These are phyloP conservation scores for Cutaneotrichosporon dermatis DNA, from an alignment of 1,284 basidiomycete species.

Conservation along the genomic window DNA sequence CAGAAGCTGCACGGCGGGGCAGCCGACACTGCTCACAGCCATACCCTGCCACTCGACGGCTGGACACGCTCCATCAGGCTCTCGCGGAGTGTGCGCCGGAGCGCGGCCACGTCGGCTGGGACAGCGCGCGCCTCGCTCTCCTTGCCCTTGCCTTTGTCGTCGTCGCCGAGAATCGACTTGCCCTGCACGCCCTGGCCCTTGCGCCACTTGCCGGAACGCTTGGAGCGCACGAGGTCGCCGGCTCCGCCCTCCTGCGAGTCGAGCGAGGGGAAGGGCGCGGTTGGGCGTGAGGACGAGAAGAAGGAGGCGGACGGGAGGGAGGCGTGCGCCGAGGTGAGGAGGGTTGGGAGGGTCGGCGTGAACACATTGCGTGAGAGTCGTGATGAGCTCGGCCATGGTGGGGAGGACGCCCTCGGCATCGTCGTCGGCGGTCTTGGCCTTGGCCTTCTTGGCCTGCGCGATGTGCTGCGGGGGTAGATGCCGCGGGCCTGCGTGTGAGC, in stretches of 20 bases:
- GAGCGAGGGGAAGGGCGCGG: slow-evolving; percentile 51
- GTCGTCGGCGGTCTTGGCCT: neutral
- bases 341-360: slow-evolving; percentile 58
- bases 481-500: slow-evolving; percentile 56
- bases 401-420: slow-evolving; percentile 59
- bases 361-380: slow-evolving; percentile 14
- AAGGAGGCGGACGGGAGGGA: slow-evolving; percentile 80
- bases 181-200: slow-evolving; percentile 44
- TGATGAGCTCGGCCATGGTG: slow-evolving; percentile 56
- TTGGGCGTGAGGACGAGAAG: slow-evolving; percentile 63
- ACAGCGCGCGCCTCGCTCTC: slow-evolving; percentile 38
- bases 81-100: slow-evolving; percentile 51
- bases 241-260: slow-evolving; percentile 30
- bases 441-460: slow-evolving; percentile 44
- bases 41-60: slow-evolving; percentile 75
- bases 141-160: slow-evolving; percentile 19
- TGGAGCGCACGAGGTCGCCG: slow-evolving; percentile 41
- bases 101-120: slow-evolving; percentile 9
- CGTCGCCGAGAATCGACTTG: slow-evolving; percentile 45
- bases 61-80: slow-evolving; percentile 57
- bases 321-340: slow-evolving; percentile 76
- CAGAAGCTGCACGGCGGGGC: slow-evolving; percentile 74
- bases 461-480: slow-evolving; percentile 56
- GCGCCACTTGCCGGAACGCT: slow-evolving; percentile 45
- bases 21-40: slow-evolving; percentile 74